Percentiles rank a stretch among this genome's conserved stretches.
Conservation (phyloP, 257 asterid genomes). For the Forsythia suspensa region DNA sequence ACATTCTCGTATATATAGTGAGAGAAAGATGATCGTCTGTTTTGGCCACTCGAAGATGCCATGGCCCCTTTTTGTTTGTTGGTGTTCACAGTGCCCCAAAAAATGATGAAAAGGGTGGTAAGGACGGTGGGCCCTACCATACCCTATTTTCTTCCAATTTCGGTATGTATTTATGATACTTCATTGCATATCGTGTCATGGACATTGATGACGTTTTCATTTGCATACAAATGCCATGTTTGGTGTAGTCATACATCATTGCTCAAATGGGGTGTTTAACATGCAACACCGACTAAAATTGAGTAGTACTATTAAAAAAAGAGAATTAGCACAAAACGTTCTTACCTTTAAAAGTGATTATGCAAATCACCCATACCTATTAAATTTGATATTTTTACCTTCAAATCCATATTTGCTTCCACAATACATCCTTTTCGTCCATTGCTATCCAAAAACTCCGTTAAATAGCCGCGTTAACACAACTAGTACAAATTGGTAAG, state of each 20-base stretch:
- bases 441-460: too few relatives aligned
- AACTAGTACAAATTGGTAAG: too few relatives aligned
- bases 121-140: neutral
- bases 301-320: too few relatives aligned
- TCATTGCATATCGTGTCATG: neutral
- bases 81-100: neutral
- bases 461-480: too few relatives aligned
- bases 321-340: too few relatives aligned
- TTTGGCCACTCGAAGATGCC: neutral
- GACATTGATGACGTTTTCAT: neutral
- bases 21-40: neutral
- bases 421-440: too few relatives aligned
- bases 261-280: neutral
- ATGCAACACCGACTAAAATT: too few relatives aligned
- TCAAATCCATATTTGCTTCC: too few relatives aligned
- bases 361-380: too few relatives aligned
- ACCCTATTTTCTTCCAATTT: neutral
- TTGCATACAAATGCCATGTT: neutral
- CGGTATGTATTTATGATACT: neutral
- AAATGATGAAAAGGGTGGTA: neutral
- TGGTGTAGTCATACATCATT: neutral
- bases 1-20: neutral
- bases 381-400: too few relatives aligned
- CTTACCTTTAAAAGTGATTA: too few relatives aligned
- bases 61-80: neutral